Percentiles rank a stretch among this genome's conserved stretches.
Conservation (phyloP, 2,329 filamentous ascomycete species). For the Gnomoniopsis sp. region DNA sequence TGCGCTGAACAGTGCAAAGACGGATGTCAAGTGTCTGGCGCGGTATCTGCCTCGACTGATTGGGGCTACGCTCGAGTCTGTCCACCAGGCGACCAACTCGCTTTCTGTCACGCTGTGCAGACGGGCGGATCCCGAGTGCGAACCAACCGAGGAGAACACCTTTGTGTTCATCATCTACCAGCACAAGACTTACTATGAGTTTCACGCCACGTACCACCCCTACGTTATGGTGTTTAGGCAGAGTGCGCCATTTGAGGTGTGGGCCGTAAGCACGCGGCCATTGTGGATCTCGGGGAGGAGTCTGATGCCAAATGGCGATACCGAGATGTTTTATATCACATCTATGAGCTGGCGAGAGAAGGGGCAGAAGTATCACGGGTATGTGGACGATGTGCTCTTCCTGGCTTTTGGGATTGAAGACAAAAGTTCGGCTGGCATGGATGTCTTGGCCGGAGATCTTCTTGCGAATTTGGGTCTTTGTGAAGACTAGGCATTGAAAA, state of each 20-base stretch:
- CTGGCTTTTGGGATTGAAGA: constrained; percentile 57
- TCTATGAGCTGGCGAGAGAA: constrained; percentile 52
- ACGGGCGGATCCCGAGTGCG: constrained; percentile 41
- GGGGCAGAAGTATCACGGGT: constrained; percentile 50
- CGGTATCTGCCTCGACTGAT: constrained; percentile 40
- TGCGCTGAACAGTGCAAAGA: constrained; percentile 29
- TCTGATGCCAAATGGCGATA: constrained; percentile 21
- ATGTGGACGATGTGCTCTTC: constrained; percentile 52
- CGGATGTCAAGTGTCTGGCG: constrained; percentile 43
- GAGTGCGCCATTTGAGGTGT: constrained; percentile 44
- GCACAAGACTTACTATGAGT: constrained; percentile 46
- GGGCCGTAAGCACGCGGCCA: constrained; percentile 46
- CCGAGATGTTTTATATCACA: constrained; percentile 57
- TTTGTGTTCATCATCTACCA: constrained; percentile 55
- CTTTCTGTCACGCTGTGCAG: constrained; percentile 52
- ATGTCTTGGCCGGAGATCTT: constrained; percentile 48
- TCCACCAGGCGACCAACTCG: constrained; percentile 60
- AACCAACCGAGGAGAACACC: constrained; percentile 42
- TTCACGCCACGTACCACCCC: constrained; percentile 52
- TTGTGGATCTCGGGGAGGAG: constrained; percentile 53
- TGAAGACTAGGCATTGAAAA: neutral
- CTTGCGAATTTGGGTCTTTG: constrained; percentile 39
- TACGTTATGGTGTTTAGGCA: constrained; percentile 51
- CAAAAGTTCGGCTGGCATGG: constrained; percentile 42
- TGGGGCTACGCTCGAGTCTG: constrained; percentile 35